A percentile compares a stretch with the other conserved stretches of the same genome.
phyloP scores from a whole-genome alignment of 169 alveolate species.

The Plasmodium malariae region DNA sequence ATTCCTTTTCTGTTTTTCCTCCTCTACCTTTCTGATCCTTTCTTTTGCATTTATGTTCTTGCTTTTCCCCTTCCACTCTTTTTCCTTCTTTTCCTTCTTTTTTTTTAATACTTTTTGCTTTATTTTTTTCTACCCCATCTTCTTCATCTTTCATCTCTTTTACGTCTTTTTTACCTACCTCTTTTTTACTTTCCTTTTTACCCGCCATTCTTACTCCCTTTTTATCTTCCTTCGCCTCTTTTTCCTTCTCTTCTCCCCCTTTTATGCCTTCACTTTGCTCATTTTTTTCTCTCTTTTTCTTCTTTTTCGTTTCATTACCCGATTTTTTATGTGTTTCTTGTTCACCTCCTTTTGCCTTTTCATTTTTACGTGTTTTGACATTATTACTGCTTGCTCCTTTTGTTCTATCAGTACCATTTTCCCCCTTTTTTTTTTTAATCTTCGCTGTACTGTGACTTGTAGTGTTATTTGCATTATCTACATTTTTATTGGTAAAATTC shows the following conservation, averaged over 20 bases:
- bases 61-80: constrained; percentile 7
- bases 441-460: background rate
- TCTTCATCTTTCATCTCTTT: background rate
- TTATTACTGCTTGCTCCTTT: background rate
- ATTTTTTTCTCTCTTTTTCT: background rate
- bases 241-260: constrained; percentile 10
- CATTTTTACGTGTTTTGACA: background rate
- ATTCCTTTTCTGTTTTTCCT: constrained; percentile 8
- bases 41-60: constrained; percentile 4
- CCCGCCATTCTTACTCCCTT: background rate
- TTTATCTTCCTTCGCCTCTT: background rate
- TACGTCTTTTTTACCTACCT: background rate
- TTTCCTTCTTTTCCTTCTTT: constrained; percentile 1
- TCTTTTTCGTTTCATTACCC: background rate
- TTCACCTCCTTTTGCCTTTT: background rate
- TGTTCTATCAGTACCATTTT: background rate
- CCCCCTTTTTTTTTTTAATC: background rate
- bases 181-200: background rate
- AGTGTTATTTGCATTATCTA: background rate
- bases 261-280: background rate
- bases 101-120: background rate
- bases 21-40: constrained; percentile 2
- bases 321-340: background rate
- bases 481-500: too few relatives aligned
- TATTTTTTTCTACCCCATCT: background rate